A percentile compares a stretch with the other conserved stretches of the same genome.
phyloP scores from a whole-genome alignment of 768 basidiomycete species.

The Artomyces pyxidatus region DNA sequence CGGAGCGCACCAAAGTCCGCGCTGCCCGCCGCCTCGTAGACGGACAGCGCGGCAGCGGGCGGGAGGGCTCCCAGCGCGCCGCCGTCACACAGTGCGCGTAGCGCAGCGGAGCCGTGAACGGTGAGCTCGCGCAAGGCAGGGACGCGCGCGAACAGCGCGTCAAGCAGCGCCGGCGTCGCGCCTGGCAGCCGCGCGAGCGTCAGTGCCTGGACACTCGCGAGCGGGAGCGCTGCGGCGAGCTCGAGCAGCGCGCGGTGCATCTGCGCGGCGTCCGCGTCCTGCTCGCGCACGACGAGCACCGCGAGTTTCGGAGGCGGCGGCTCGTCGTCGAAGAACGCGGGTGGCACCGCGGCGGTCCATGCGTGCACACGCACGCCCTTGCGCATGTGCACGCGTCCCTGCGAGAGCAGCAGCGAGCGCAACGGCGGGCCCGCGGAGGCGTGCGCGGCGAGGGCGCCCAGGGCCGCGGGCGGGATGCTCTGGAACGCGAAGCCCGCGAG shows the following conservation, averaged over 20 bases:
- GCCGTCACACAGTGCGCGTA: constrained; percentile 11
- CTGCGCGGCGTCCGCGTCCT: constrained; percentile 6
- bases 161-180: constrained; percentile 4
- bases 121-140: constrained; percentile 11
- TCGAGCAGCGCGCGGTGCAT: constrained; percentile 10
- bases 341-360: neutral
- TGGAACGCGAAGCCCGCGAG: neutral
- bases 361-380: neutral
- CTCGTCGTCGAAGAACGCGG: neutral
- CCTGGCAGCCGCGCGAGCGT: constrained; percentile 13
- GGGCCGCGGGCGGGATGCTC: neutral
- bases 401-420: neutral
- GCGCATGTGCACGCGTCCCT: neutral
- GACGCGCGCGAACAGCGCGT: constrained; percentile 7
- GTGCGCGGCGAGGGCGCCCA: neutral
- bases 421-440: neutral
- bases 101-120: constrained; percentile 13
- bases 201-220: constrained; percentile 9
- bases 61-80: neutral
- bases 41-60: constrained; percentile 6
- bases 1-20: constrained; percentile 7
- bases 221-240: constrained; percentile 5
- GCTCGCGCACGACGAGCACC: constrained; percentile 13
- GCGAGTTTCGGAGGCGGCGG: constrained; percentile 6
- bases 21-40: constrained; percentile 8